phyloP scores from a whole-genome alignment of 139 green algal genomes.

The Nannochloris sp. region DNA sequence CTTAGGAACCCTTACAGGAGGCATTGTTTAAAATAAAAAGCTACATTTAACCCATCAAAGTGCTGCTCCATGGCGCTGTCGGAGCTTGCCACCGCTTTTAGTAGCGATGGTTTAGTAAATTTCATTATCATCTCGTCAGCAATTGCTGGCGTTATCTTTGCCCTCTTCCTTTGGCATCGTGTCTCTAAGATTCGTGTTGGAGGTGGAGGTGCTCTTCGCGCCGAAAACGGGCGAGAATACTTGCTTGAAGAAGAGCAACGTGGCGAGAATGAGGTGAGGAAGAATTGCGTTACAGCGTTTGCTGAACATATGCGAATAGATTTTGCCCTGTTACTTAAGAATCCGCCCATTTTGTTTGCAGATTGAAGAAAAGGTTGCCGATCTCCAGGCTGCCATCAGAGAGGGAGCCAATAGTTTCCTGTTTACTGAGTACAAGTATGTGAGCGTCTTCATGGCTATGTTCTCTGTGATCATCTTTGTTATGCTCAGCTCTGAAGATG shows the following conservation, averaged over 20 bases:
- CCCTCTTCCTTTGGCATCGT: conserved; percentile 56
- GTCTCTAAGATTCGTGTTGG: conserved; percentile 46
- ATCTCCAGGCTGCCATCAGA: conserved; percentile 85
- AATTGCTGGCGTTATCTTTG: conserved; percentile 40
- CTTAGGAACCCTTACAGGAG: no score
- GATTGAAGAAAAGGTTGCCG: conserved; percentile 76
- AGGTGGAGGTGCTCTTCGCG: conserved; percentile 29
- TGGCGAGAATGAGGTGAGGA: conserved; percentile 51
- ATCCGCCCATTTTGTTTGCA: conserved; percentile 20
- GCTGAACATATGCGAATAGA: not conserved
- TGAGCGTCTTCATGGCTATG: conserved; percentile 80
- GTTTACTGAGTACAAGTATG: conserved; percentile 91
- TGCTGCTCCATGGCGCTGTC: no score
- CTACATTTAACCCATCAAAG: no score
- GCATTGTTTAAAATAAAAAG: no score
- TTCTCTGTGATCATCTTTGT: conserved; percentile 92
- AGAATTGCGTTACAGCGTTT: not conserved
- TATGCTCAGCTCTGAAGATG: conserved; percentile 75
- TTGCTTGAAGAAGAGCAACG: conserved; percentile 72
- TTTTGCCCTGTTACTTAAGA: not conserved
- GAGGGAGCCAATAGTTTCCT: conserved; percentile 91
- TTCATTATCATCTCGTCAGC: not conserved
- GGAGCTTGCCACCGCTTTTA: no score
- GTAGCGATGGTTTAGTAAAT: not conserved
- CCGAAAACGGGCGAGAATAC: conserved; percentile 64